Evolutionary conservation across 331 rosid genomes (phyloP), one percentile per base, ranked within the genome.

Genomic region (Phaseolus coccineus): DNA sequence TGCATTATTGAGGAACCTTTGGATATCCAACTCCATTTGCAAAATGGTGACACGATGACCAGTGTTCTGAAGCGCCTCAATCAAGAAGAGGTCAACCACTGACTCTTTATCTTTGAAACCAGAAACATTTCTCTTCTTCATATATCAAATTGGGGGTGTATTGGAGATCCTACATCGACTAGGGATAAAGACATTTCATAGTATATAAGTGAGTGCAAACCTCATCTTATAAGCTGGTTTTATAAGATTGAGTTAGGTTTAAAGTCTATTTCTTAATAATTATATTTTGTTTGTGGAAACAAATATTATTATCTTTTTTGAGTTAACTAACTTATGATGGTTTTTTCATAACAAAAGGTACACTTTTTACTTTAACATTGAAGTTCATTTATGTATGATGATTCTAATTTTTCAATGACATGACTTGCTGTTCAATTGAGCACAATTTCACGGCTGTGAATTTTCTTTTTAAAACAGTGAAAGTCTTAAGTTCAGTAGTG

Each of bases 21-120:
- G 95, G 61, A 92, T 87, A 73, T 90, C 97, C 39, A 88, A 84
- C 85, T 92, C 97, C 93, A 92, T 92, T 68, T 93, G 87, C 87
- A 92, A 74, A 84, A 92, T 96, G 90, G 74, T 30, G 69, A 51
- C 59, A 14, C 22, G 22, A 19, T 19, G 22, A 19, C 22, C 22
- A 19, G 22, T 19, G 22, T 19, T 19, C 22, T 19, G 22, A 19
- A 19, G 22, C 22, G 22, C 22, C 22, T 19, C 22, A 19, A 19
- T 19, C 22, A 19, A 19, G 22, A 19, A 19, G 22, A 19, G 22
- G 22, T 19, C 22, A 19, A 19, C 22, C 22, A 19, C 22, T 19
- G 22, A 19, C 22, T 19, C 22, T 19, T 19, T 19, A 19, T 19
- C 22, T 19, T 19, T 19, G 22, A 19, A 19, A 19, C 22, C 22